Percentiles rank a stretch among this genome's conserved stretches.
phyloP scores from a whole-genome alignment of 495 filamentous ascomycete genomes.

The Aspergillus biplanus region DNA sequence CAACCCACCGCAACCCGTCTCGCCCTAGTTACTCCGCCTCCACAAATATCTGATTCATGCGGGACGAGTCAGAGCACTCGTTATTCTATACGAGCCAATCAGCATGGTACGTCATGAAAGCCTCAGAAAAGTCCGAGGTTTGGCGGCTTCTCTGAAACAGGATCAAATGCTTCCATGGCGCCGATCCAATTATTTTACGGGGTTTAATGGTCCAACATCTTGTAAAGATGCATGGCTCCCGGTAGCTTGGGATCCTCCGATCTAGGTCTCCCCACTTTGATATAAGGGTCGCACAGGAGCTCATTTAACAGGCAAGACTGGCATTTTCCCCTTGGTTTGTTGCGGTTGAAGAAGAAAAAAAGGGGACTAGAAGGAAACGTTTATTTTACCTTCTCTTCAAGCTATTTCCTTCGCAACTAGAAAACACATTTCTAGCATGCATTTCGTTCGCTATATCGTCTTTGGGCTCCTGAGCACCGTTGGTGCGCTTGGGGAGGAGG shows the following conservation, averaged over 20 bases:
- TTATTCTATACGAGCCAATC: slow-evolving; percentile 1
- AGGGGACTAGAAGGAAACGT: neutral
- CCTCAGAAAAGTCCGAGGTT: slow-evolving; percentile 14
- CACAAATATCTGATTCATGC: slow-evolving; percentile 12
- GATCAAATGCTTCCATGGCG: neutral
- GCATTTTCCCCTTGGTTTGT: neutral
- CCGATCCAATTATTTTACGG: neutral
- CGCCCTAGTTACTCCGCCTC: neutral
- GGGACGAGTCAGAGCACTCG: slow-evolving; percentile 11
- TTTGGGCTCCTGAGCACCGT: slow-evolving; percentile 6
- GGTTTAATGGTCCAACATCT: neutral
- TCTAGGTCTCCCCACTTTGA: slow-evolving; percentile 4
- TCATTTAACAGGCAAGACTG: neutral
- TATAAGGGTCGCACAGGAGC: slow-evolving; percentile 4
- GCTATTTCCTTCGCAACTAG: neutral
- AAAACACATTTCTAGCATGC: neutral
- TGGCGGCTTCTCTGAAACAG: slow-evolving; percentile 9
- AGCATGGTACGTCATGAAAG: neutral
- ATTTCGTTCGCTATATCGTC: slow-evolving; percentile 11
- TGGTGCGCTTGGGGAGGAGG: slow-evolving; percentile 6
- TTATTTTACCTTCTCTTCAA: neutral
- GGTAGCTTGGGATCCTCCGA: neutral
- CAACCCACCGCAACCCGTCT: neutral
- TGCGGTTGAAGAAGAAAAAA: neutral
- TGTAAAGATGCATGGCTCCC: slow-evolving; percentile 5